Evolutionary conservation across 257 asterid species (phyloP).

Genomic region (Anisodus tanguticus): DNA sequence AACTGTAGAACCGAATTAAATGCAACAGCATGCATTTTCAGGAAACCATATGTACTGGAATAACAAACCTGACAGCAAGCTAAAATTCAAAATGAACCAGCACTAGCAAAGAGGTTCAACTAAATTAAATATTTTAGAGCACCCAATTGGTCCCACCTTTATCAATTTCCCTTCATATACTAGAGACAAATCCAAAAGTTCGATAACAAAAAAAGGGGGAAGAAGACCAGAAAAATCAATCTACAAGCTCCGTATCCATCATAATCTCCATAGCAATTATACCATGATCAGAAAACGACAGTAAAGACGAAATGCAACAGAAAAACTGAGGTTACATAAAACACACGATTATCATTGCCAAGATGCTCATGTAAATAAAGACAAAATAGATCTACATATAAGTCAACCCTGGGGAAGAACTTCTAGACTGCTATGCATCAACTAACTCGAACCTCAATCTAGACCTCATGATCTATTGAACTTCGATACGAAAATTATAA

Average conservation of each 20-base stretch:
- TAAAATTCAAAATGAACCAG: not conserved
- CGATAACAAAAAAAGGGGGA: not conserved
- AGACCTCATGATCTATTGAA: not conserved
- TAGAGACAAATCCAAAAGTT: not conserved
- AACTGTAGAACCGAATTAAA: not conserved
- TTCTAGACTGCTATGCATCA: not conserved
- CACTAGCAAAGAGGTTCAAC: not conserved
- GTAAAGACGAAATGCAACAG: slow-evolving; percentile 15
- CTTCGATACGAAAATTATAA: not conserved
- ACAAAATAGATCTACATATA: slow-evolving; percentile 3
- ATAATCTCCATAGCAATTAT: not conserved
- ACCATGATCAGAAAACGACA: not conserved
- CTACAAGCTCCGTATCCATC: not conserved
- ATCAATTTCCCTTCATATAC: not conserved
- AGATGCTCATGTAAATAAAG: not conserved
- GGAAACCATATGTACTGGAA: not conserved
- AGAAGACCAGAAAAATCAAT: not conserved
- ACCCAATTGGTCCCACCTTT: slow-evolving; percentile 15
- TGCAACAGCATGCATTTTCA: not conserved
- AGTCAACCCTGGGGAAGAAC: not conserved
- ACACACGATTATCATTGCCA: not conserved
- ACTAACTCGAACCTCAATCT: not conserved
- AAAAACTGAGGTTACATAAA: not conserved
- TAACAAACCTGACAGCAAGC: not conserved
- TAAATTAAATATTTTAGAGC: not conserved